Evolutionary conservation across 805 yeast species (phyloP), one percentile per base, ranked within the genome.

Genomic region (Cyberlindnera subsufficiens): DNA sequence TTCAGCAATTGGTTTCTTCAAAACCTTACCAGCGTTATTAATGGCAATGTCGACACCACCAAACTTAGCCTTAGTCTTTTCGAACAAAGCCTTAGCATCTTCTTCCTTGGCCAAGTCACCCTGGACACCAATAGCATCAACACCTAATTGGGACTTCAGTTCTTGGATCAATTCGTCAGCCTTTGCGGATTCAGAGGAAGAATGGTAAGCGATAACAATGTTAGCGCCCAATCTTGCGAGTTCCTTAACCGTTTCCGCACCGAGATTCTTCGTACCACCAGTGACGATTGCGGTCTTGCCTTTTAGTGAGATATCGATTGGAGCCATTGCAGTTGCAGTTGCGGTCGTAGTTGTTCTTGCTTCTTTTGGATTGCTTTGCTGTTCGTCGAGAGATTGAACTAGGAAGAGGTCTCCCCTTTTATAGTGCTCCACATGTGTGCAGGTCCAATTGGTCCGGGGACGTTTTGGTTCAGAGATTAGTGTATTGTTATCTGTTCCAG

Each of bases 11-110:
- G 78, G 75, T 57, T 80, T 81, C 67, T 80, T 79, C 59, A 80
- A 64, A 18, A 81, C 86, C 69, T 63, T 75, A 41, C 87, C 87
- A 32, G 79, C 80, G 50, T 77, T 79, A 64, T 80, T 80, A 52
- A 81, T 67, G n/a, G 86, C 86, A 55, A 76, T 69, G 52, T 81
- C 84, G 49, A 77, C 64, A 17, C 62, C 55, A 31, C 82, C 82
- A 43, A 77, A 71, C 33, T 63, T 59, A 13, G 57, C 45, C 41
- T 64, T 64, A 7, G 79, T 75, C 10, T 59, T 60, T 15, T 60
- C 69, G 52, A 81, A 80, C 42, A 80, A 59, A 25, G 65, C 60
- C 17, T 61, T 57, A 30, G 69, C 63, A 10, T 70, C 75, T 1
- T 51, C 61, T 37, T 76, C 78, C 3, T 55, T 37, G 17, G 58